phyloP scores from a whole-genome alignment of 306 rosid genomes.

The Lathyrus oleraceus region DNA sequence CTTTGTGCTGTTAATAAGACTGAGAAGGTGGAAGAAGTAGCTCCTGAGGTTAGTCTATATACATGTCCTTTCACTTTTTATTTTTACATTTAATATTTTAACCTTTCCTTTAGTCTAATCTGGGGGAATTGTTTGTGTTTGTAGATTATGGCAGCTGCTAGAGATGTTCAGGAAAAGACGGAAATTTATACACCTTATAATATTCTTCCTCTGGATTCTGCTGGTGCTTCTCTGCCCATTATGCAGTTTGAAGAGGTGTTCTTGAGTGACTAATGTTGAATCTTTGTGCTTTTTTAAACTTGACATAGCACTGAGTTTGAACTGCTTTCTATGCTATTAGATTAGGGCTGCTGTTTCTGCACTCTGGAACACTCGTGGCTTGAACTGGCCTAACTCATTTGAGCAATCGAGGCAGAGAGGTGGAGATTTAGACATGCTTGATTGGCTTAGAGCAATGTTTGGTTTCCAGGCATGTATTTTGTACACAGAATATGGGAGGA shows the following conservation, averaged over 20 bases:
- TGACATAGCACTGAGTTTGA: slow-evolving; percentile 36
- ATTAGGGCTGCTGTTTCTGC: slow-evolving; percentile 88
- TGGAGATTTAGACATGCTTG: slow-evolving; percentile 86
- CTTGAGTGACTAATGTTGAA: slow-evolving; percentile 10
- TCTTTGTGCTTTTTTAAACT: slow-evolving; percentile 17
- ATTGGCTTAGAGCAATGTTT: slow-evolving; percentile 96
- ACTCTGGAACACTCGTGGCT: slow-evolving; percentile 73
- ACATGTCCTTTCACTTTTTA: slow-evolving; percentile 19
- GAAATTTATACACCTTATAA: slow-evolving; percentile 89
- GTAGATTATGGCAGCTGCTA: slow-evolving; percentile 97
- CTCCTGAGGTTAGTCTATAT: slow-evolving; percentile 83
- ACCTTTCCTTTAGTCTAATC: slow-evolving; percentile 17
- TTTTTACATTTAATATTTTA: background rate
- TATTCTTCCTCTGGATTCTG: slow-evolving; percentile 95
- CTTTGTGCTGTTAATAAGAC: slow-evolving; percentile 95
- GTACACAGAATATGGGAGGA: slow-evolving; percentile 3
- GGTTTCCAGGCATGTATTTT: slow-evolving; percentile 82
- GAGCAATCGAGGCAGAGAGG: slow-evolving; percentile 77
- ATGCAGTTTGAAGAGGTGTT: slow-evolving; percentile 97
- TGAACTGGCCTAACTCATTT: slow-evolving; percentile 85
- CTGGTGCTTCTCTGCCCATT: slow-evolving; percentile 82
- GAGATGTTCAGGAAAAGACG: slow-evolving; percentile 94
- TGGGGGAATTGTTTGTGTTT: slow-evolving; percentile 24
- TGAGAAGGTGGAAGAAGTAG: slow-evolving; percentile 96
- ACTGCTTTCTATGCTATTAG: slow-evolving; percentile 48